A percentile compares a stretch with the other conserved stretches of the same genome.
Conservation (phyloP, 2,329 filamentous ascomycete species). For the Hymenoscyphus albidus region DNA sequence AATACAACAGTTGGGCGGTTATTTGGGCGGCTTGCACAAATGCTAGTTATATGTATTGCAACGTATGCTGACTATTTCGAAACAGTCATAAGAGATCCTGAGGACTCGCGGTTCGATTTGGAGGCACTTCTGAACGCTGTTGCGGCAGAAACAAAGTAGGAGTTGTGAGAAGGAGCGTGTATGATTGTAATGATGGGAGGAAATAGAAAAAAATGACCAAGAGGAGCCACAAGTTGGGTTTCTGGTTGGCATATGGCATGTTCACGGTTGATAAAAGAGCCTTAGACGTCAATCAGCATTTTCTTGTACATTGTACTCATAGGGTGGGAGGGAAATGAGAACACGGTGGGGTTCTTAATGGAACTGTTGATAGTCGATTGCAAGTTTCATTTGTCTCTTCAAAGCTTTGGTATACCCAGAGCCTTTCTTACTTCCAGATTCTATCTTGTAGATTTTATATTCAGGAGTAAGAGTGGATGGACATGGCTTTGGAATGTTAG, state of each 20-base stretch:
- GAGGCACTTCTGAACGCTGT: slow-evolving; percentile 75
- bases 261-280: slow-evolving; percentile 31
- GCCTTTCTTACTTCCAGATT: not conserved
- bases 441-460: not conserved
- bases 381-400: not conserved
- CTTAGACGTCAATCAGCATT: slow-evolving; percentile 35
- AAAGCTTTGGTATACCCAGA: not conserved
- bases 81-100: slow-evolving; percentile 69
- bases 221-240: slow-evolving; percentile 15
- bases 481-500: not conserved
- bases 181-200: slow-evolving; percentile 28
- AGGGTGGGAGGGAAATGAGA: slow-evolving; percentile 26
- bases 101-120: slow-evolving; percentile 88
- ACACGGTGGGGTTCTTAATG: slow-evolving; percentile 13
- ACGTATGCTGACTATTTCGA: slow-evolving; percentile 11
- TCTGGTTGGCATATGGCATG: slow-evolving; percentile 23
- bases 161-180: slow-evolving; percentile 6
- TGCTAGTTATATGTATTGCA: not conserved
- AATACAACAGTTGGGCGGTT: not conserved
- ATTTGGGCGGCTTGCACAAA: not conserved
- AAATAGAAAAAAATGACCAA: slow-evolving; percentile 26
- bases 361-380: slow-evolving; percentile 6
- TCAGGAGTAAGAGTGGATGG: not conserved
- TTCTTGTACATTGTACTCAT: slow-evolving; percentile 38
- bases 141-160: slow-evolving; percentile 40